These are phyloP conservation scores for Bathelium albidoporum DNA, from an alignment of 495 filamentous ascomycete species.

Conservation along the genomic window DNA sequence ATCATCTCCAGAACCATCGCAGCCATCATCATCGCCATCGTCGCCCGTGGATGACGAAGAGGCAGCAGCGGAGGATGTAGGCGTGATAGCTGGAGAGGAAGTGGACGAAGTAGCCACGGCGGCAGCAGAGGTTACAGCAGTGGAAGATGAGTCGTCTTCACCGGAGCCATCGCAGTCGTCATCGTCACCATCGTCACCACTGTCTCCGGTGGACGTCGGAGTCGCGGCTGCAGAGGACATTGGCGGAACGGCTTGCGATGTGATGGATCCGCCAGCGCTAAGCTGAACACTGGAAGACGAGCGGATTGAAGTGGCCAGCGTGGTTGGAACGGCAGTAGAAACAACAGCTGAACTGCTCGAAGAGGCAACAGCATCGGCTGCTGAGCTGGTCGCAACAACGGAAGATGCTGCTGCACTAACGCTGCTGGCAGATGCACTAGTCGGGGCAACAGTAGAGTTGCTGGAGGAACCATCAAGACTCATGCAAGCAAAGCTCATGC, in stretches of 20 bases:
- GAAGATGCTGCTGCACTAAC: not conserved
- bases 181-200: not conserved
- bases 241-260: not conserved
- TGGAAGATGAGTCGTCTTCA: not conserved
- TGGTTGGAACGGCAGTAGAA: not conserved
- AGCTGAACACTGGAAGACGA: not conserved
- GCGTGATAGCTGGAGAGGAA: not conserved
- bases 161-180: not conserved
- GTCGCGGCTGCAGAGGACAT: not conserved
- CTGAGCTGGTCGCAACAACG: not conserved
- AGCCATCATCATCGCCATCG: not conserved
- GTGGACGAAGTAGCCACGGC: not conserved
- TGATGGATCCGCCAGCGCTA: not conserved
- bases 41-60: not conserved
- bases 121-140: not conserved
- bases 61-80: not conserved
- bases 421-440: not conserved
- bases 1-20: not conserved
- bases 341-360: not conserved
- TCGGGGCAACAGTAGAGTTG: not conserved
- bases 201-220: not conserved
- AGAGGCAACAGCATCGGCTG: not conserved
- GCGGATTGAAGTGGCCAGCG: not conserved
- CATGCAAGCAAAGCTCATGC: constrained; percentile 43
- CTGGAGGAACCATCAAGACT: constrained; percentile 6